Conservation (phyloP, 768 basidiomycete species). For the Lyophyllum atratum region DNA sequence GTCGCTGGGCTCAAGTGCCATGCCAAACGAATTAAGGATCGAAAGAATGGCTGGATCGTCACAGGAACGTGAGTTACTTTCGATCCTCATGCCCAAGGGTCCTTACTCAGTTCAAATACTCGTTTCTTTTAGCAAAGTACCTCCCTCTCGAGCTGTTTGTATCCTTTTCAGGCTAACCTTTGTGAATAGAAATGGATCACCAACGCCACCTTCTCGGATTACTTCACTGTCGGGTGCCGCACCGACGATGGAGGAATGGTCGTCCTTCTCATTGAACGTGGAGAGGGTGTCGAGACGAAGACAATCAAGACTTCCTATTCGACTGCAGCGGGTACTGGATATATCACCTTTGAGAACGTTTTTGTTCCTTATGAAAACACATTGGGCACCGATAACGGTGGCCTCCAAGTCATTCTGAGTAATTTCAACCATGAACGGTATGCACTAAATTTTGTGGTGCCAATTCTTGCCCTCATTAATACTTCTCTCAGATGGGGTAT, state of each 20-base stretch:
- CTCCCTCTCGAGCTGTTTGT: neutral
- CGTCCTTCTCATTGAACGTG: slow-evolving; percentile 31
- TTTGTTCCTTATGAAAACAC: slow-evolving; percentile 70
- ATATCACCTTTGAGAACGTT: slow-evolving; percentile 58
- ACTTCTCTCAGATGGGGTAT: slow-evolving; percentile 14
- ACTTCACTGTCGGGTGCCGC: slow-evolving; percentile 64
- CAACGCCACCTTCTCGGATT: slow-evolving; percentile 73
- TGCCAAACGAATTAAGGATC: slow-evolving; percentile 65
- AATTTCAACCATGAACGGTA: slow-evolving; percentile 96
- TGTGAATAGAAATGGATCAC: slow-evolving; percentile 72
- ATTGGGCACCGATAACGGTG: slow-evolving; percentile 63
- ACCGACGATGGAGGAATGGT: slow-evolving; percentile 45
- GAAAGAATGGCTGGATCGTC: slow-evolving; percentile 66
- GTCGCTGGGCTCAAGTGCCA: slow-evolving; percentile 71
- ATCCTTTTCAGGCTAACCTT: neutral
- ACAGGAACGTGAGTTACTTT: slow-evolving; percentile 59
- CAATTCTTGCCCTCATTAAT: neutral
- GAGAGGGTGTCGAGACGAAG: slow-evolving; percentile 68
- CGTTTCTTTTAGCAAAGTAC: slow-evolving; percentile 1
- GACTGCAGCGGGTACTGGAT: slow-evolving; percentile 61
- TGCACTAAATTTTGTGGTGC: slow-evolving; percentile 29
- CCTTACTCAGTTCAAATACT: neutral
- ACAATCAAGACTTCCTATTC: slow-evolving; percentile 59
- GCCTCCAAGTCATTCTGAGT: slow-evolving; percentile 37
- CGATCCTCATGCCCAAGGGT: neutral